A percentile compares a stretch with the other conserved stretches of the same genome.
Conservation (phyloP, 2,329 filamentous ascomycete genomes). For the Corynespora cassiicola region DNA sequence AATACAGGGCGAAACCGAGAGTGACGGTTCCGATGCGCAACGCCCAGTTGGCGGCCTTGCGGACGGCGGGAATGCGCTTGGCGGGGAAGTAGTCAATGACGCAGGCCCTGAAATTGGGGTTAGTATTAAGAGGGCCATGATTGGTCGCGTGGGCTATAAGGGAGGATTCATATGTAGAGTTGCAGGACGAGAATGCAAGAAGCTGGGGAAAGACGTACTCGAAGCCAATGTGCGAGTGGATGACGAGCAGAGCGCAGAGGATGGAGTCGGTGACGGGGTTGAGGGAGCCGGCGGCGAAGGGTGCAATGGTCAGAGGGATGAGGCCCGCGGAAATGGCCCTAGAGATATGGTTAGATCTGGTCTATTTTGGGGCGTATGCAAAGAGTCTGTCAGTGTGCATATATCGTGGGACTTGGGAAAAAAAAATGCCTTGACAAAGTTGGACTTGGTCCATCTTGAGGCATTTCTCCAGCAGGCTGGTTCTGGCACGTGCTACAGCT, state of each 20-base stretch:
- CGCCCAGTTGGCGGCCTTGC: slow-evolving; percentile 74
- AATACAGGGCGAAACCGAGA: slow-evolving; percentile 89
- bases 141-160: background rate
- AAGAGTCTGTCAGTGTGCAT: too few relatives aligned
- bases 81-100: slow-evolving; percentile 91
- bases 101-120: slow-evolving; percentile 58
- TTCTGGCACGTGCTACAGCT: background rate
- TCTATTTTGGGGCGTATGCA: too few relatives aligned
- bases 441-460: too few relatives aligned
- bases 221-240: slow-evolving; percentile 97
- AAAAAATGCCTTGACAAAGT: too few relatives aligned
- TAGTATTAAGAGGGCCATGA: too few relatives aligned
- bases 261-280: slow-evolving; percentile 89
- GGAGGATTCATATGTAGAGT: background rate
- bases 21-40: slow-evolving; percentile 80
- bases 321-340: slow-evolving; percentile 81
- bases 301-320: slow-evolving; percentile 84
- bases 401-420: too few relatives aligned
- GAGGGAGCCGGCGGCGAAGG: slow-evolving; percentile 89
- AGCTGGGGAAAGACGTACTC: slow-evolving; percentile 63
- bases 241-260: slow-evolving; percentile 80
- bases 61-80: slow-evolving; percentile 70
- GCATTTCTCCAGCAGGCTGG: too few relatives aligned
- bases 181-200: background rate
- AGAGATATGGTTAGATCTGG: too few relatives aligned